Evolutionary conservation across 768 basidiomycete species (phyloP), one percentile per base, ranked within the genome.

Genomic region (Mycena alexandri): DNA sequence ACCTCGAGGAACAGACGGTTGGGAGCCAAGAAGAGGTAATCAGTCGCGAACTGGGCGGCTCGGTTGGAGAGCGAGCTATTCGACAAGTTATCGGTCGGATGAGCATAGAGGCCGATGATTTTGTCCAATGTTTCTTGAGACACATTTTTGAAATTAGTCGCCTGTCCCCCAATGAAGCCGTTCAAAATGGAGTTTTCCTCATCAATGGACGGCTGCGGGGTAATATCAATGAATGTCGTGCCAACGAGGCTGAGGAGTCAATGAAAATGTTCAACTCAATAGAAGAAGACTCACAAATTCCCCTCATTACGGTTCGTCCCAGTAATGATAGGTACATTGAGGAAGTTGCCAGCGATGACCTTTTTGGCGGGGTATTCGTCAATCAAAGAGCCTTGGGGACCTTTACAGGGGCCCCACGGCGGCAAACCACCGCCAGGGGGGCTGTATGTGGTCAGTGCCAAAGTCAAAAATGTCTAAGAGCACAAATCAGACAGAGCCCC

Each of bases 31-130:
- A 44, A 34, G n/a, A 16, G 5, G 52, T 53, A 62, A 24, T 62
- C 61, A 2, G 61, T 62, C 42, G n/a, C n/a, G 25, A 62, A 55
- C 24, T 63, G 53, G 2, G 62, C 46, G 17, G 52, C 53, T 8
- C 62, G 62, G 33, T 63, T 63, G 34, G 16, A 63, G 33, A 63
- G 33, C 7, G 44, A 22, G 8, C 62, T 63, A 41, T 63, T 55
- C 53, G 53, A 24, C 34, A 63, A 21, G 22, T 36, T 54, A 33
- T 63, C 33, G 21, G 52, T 55, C 33, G 62, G 44, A 41, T 55
- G 33, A 9, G 62, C 25, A 43, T 63, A 63, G 43, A 63, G 62
- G 33, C 17, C 62, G 53, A 63, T 21, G 21, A 63, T 43, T 25
- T 46, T 48, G 33, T 14, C 22, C 16, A 63, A 4, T 0, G 62